Base-by-base conservation (phyloP, 2,329 filamentous ascomycete species). In the Septoria petroselini region DNA sequence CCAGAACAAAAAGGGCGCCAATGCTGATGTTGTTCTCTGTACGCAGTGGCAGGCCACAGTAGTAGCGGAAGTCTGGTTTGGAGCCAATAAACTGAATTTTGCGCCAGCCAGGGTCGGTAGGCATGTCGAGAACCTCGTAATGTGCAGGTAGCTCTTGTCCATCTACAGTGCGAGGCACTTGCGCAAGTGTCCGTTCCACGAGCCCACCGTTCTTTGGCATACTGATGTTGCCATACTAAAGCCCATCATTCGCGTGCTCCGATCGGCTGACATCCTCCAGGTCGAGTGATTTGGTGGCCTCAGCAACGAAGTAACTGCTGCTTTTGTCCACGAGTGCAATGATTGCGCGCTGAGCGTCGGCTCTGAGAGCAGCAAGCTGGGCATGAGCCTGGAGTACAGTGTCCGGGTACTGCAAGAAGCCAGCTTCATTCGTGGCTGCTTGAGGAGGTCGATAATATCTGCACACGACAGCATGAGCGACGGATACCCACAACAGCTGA, bases 201-300 rank as follows among this genome's bases (percentile, higher is more conserved):
- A 79, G 81, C 23, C 76, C 73, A 41, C 85, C 78, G 1, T 81
- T 82, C 0, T 84, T 81, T 15, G 76, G 76, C n/a, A 76, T 76
- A 50, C 78, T 77, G 58, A 80, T 80, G 48, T 52, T 58, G 45
- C 67, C 64, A 18, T 54, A 72, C 52, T 58, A 71, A 63, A 69
- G 53, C 41, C 63, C 45, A 56, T 65, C 50, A 63, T 64, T 41
- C 51, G 62, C 38, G 52, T 64, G 39, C 41, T 59, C 60, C 15
- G 42, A 61, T 7, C 50, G 34, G 9, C 48, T 44, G 15, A 37
- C 45, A 23, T 62, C 50, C 29, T 57, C 50, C 2, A 75, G 61
- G 15, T 74, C 71, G 7, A 77, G 48, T 2, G 70, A 73, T 47
- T 69, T 72, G 2, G 76, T 79, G 8, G 73, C 72, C 58, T 79